Conservation (phyloP, 2,329 filamentous ascomycete species). For the Pseudopyricularia javanii region DNA sequence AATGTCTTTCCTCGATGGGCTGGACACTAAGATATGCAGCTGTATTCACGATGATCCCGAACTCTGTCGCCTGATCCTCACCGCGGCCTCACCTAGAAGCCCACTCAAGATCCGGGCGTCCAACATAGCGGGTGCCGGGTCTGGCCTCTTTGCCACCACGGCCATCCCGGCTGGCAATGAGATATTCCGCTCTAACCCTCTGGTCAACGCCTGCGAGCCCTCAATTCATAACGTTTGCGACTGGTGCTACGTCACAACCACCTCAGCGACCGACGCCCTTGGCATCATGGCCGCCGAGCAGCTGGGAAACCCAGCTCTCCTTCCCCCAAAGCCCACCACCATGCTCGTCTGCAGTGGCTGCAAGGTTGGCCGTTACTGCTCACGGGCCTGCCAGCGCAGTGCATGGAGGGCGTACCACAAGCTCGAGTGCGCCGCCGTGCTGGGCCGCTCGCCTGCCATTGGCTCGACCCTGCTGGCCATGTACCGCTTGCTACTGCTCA, state of each 20-base stretch:
- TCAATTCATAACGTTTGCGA: constrained; percentile 11
- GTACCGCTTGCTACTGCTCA: constrained; percentile 14
- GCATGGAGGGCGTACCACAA: constrained; percentile 18
- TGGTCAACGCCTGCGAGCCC: constrained; percentile 9
- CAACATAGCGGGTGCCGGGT: constrained; percentile 9
- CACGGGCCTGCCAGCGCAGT: constrained; percentile 14
- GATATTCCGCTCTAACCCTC: constrained; percentile 12
- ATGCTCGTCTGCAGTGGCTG: constrained; percentile 15
- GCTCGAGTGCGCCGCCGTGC: constrained; percentile 14
- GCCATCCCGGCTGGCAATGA: constrained; percentile 11
- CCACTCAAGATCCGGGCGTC: constrained; percentile 7
- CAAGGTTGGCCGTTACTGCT: constrained; percentile 14
- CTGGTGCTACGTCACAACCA: constrained; percentile 9
- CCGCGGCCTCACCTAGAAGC: neutral
- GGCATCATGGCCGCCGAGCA: constrained; percentile 1
- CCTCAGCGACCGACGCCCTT: constrained; percentile 6
- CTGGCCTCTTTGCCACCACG: constrained; percentile 12
- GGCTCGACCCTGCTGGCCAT: constrained; percentile 8
- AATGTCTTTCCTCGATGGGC: neutral
- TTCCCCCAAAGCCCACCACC: neutral
- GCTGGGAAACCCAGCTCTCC: neutral
- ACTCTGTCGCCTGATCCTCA: neutral
- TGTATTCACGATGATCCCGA: neutral
- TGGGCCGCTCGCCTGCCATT: constrained; percentile 9
- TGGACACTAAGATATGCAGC: neutral